Base-by-base conservation (phyloP, 257 asterid species). In the Euphrasia confusa region DNA sequence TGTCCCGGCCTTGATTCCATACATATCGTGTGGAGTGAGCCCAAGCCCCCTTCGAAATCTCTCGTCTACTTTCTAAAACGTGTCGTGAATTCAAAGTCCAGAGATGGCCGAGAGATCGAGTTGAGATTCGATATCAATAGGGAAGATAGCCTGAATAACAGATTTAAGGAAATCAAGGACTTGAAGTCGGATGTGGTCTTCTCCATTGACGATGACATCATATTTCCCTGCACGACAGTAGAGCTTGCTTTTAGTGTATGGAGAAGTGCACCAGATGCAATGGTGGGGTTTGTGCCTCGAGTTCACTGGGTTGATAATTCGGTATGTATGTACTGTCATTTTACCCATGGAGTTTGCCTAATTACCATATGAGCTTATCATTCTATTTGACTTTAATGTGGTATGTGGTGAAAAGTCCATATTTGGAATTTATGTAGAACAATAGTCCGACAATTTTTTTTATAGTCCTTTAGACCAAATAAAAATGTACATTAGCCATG, bases 281-380 rank as follows among this genome's bases (percentile, higher is more conserved):
- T 86, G 94, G 97, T 89, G 71, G 97, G 97, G 47, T 89, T 89
- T 73, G 97, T 89, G 64, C 97, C 95, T n/a, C 94, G 95, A 64
- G 50, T 81, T 52, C 95, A 86, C 70, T 79, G 94, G 90, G 70
- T 80, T 68, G 83, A 82, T 54, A 70, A 77, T 55, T 67, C 72
- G 89, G 95, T 86, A 78, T 42, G 18, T 21, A 1, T 37, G 35
- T 53, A 21, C 10, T 27, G 18, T 55, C 11, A 7, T 7, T 37
- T 9, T 37, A 37, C 7, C 42, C 11, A 37, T 37, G 42, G 42
- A 11, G 2, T 37, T 37, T 9, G 42, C 42, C 42, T 37, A 37
- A 9, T 7, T 8, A 37, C 42, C 42, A 9, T 9, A 37, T 37
- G 9, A 37, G 42, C 3, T 37, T 7, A 37, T 37, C 42, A 8